These are phyloP conservation scores for Pneumocystis jirovecii DNA, from an alignment of 1,139 yeast genomes.

Conservation along the genomic window DNA sequence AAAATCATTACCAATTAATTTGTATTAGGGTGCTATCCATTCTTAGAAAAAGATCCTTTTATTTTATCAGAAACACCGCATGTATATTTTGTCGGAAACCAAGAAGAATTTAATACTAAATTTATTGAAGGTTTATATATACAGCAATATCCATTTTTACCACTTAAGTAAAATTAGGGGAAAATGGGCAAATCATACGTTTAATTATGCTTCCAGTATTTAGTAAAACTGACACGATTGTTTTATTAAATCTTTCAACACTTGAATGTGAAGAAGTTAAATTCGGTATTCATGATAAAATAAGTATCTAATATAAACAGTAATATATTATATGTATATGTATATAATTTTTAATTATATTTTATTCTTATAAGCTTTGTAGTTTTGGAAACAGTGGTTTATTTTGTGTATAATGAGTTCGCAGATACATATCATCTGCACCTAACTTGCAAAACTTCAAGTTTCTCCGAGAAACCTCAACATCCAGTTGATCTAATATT, in stretches of 20 bases:
- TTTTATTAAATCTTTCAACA: conserved; percentile 46
- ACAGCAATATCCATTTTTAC: too few relatives aligned
- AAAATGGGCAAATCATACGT: conserved; percentile 30
- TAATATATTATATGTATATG: background rate
- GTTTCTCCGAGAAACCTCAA: background rate
- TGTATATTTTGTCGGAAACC: conserved; percentile 77
- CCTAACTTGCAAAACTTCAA: background rate
- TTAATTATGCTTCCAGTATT: conserved; percentile 63
- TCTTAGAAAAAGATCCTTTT: conserved; percentile 66
- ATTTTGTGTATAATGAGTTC: background rate
- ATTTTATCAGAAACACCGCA: conserved; percentile 65
- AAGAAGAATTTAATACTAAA: conserved; percentile 39
- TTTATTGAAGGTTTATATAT: conserved; percentile 17
- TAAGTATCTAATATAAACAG: background rate
- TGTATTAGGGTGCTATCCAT: conserved; percentile 55
- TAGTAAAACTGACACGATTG: conserved; percentile 48
- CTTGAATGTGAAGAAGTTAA: conserved; percentile 37
- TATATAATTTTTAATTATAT: background rate
- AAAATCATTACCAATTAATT: background rate
- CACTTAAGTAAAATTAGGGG: conserved; percentile 15
- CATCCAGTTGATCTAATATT: background rate
- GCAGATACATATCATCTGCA: background rate
- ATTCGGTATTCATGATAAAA: conserved; percentile 6
- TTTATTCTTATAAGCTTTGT: background rate
- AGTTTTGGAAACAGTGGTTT: background rate